Base-by-base conservation (phyloP, 2,329 filamentous ascomycete genomes). In the Calcarisporium arbuscula region DNA sequence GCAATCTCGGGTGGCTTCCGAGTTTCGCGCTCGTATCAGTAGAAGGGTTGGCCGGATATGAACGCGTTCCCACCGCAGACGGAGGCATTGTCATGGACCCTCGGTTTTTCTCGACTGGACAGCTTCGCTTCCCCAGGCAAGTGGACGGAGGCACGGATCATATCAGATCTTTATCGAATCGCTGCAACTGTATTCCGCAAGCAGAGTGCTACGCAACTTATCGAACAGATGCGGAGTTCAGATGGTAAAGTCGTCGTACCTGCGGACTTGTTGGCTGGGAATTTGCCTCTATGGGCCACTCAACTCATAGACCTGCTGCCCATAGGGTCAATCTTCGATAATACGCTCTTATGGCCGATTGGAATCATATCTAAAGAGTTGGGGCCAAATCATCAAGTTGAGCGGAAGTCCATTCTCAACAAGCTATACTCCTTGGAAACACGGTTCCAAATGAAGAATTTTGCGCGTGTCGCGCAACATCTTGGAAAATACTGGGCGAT, bases 81-180 rank as follows among this genome's bases (percentile, higher is more conserved):
- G 6, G 22, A 27, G 21, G 11, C 10, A 21, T 27, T 8, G 17
- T 32, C 8, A 12, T 16, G 10, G 28, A 46, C 8, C 27, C 38
- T 2, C 5, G 10, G 11, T 39, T 38, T 12, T 28, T 12, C n/a
- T 12, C 10, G 28, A 10, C 33, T 43, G 3, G 31, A 35, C 12
- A 31, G 16, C 12, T 26, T 41, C 18, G 17, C 28, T 5, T 14
- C 17, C 18, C 8, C 23, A 14, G 16, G 21, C 4, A n/a, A 14
- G 12, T 39, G 32, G 35, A 23, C 10, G 7, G 36, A 45, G 3
- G 14, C 32, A 5, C 27, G 11, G 1, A 20, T 41, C n/a, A 26
- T 42, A 11, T 42, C 43, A 2, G 45, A 47, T 16, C 19, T 47
- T 5, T 47, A 47, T 30, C 39, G 43, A 6, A 22, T 44, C 4